These are phyloP conservation scores for Fraxinus sp. DNA, from an alignment of 305 asterid genomes.

Conservation along the genomic window DNA sequence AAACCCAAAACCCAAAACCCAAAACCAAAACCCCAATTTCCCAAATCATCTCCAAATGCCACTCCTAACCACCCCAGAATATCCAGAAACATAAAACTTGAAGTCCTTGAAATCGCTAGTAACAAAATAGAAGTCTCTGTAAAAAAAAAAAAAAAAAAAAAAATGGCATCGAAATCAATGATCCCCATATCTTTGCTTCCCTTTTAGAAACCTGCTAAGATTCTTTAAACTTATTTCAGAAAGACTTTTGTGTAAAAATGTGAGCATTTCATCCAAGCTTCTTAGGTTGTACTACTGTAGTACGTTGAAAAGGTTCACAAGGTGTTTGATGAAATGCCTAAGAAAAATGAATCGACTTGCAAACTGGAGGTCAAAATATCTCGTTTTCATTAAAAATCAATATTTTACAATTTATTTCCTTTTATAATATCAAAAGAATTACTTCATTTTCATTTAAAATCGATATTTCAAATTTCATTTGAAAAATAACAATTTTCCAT, in stretches of 20 bases:
- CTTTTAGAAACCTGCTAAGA: slow-evolving; percentile 72
- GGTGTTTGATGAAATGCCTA: slow-evolving; percentile 80
- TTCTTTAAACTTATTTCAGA: slow-evolving; percentile 61
- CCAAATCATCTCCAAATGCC: slow-evolving; percentile 60
- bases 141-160: slow-evolving; percentile 26
- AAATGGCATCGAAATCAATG: slow-evolving; percentile 51
- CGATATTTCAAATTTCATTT: too few species aligned
- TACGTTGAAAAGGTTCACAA: slow-evolving; percentile 62
- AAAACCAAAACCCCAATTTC: slow-evolving; percentile 39
- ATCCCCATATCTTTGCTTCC: slow-evolving; percentile 78
- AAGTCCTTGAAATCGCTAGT: slow-evolving; percentile 63
- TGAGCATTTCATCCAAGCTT: slow-evolving; percentile 71
- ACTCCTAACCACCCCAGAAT: slow-evolving; percentile 34
- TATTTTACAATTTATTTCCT: too few species aligned
- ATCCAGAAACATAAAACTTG: slow-evolving; percentile 39
- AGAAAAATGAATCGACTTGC: slow-evolving; percentile 49
- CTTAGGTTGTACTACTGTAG: slow-evolving; percentile 48
- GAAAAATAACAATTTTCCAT: too few species aligned
- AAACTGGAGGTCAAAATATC: too few species aligned
- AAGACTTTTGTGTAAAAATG: slow-evolving; percentile 55
- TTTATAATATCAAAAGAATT: too few species aligned
- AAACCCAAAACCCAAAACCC: slow-evolving; percentile 24
- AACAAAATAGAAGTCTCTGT: slow-evolving; percentile 51
- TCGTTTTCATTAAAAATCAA: too few species aligned
- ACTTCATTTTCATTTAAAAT: too few species aligned